phyloP scores from a whole-genome alignment of 2,329 filamentous ascomycete species.

The Cladosporium sp. region DNA sequence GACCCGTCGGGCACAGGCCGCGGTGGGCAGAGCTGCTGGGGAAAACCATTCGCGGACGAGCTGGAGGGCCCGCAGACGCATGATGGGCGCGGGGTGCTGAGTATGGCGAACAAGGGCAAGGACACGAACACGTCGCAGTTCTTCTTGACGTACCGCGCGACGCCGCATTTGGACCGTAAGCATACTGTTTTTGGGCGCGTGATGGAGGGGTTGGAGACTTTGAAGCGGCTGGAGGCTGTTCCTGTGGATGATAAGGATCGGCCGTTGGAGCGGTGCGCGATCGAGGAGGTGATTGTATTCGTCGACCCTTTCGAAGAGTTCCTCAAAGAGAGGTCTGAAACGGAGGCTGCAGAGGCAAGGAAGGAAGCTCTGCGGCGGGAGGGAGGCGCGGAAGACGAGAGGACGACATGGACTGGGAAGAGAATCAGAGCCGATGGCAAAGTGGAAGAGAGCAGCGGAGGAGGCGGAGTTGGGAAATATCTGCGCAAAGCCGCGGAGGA shows the following conservation, averaged over 20 bases:
- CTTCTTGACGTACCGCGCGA: conserved; percentile 83
- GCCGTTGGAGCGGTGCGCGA: conserved; percentile 70
- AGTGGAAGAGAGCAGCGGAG: conserved; percentile 41
- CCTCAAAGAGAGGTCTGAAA: conserved; percentile 54
- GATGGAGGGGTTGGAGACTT: conserved; percentile 61
- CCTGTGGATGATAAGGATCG: conserved; percentile 68
- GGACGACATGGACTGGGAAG: conserved; percentile 94
- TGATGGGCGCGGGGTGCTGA: conserved; percentile 68
- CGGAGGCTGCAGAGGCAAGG: conserved; percentile 55
- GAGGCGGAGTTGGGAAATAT: conserved; percentile 69
- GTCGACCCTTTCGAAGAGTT: conserved; percentile 96
- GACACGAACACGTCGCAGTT: conserved; percentile 95
- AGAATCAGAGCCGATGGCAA: conserved; percentile 65
- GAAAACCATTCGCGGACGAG: conserved; percentile 78
- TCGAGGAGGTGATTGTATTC: conserved; percentile 78
- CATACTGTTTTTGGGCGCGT: conserved; percentile 94
- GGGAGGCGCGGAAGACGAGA: conserved; percentile 79
- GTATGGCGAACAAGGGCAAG: conserved; percentile 98
- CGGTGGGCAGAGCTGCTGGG: conserved; percentile 88
- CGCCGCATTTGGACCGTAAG: conserved; percentile 83
- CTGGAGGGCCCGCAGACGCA: conserved; percentile 87
- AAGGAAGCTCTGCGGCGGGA: conserved; percentile 56
- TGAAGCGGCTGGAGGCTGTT: conserved; percentile 70
- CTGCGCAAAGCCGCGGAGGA: conserved; percentile 51
- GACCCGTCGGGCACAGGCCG: conserved; percentile 88